Evolutionary conservation across 2,329 filamentous ascomycete species (phyloP).

Genomic region (Fusarium fracticaudum): DNA sequence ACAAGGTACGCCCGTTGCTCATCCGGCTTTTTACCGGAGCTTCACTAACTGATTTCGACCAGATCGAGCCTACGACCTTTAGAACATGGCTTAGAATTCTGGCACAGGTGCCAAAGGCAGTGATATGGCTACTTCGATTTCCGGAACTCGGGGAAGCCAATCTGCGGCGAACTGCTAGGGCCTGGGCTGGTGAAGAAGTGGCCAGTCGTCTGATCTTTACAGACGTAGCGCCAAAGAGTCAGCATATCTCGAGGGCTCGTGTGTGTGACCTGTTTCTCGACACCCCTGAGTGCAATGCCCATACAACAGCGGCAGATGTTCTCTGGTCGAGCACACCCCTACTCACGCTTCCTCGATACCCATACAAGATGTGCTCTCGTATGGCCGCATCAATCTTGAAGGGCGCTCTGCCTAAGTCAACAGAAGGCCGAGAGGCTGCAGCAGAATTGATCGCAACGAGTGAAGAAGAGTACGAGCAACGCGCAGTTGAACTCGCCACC

Average conservation of each 20-base stretch:
- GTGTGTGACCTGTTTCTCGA: constrained; percentile 96
- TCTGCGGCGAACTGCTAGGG: constrained; percentile 78
- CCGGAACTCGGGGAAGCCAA: constrained; percentile 92
- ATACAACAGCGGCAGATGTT: constrained; percentile 96
- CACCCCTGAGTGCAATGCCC: constrained; percentile 97
- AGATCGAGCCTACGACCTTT: constrained; percentile 98
- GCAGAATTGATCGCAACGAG: constrained; percentile 79
- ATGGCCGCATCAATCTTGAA: constrained; percentile 96
- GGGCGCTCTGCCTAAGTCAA: constrained; percentile 81
- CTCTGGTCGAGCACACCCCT: constrained; percentile 96
- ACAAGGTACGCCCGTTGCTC: constrained; percentile 74
- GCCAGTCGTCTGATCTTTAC: constrained; percentile 92
- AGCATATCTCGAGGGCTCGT: constrained; percentile 91
- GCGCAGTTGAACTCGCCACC: constrained; percentile 74
- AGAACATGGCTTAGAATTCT: constrained; percentile 95
- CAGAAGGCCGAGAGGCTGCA: constrained; percentile 73
- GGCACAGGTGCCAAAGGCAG: constrained; percentile 82
- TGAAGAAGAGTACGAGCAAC: constrained; percentile 86
- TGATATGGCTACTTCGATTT: constrained; percentile 96
- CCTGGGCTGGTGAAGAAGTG: constrained; percentile 87
- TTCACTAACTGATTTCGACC: constrained; percentile 6
- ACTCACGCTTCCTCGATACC: constrained; percentile 87
- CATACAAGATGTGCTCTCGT: constrained; percentile 98
- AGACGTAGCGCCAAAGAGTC: constrained; percentile 93
- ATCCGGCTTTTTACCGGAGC: not conserved